A percentile compares a stretch with the other conserved stretches of the same genome.
These are phyloP conservation scores for Aspergillus floridensis DNA, from an alignment of 2,329 filamentous ascomycete genomes.

Conservation along the genomic window DNA sequence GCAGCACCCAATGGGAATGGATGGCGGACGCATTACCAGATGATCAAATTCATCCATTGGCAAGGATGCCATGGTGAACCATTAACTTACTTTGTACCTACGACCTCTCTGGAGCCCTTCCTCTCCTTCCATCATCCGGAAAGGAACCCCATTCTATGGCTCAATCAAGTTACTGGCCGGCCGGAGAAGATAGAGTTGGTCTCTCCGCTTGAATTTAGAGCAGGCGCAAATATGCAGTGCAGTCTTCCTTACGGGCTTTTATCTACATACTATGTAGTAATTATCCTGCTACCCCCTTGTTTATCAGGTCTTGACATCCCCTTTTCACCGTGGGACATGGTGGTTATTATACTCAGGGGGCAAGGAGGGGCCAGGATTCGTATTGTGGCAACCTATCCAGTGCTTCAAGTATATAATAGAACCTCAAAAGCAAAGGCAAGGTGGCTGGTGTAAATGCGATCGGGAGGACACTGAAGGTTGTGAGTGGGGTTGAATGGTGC, in stretches of 20 bases:
- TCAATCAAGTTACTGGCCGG: not conserved
- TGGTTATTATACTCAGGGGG: not conserved
- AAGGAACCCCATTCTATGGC: not conserved
- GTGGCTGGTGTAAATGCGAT: not conserved
- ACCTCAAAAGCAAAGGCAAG: not conserved
- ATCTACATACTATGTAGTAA: too few relatives aligned
- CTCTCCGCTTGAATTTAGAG: not conserved
- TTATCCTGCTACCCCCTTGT: not conserved
- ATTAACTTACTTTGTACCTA: not conserved
- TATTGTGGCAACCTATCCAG: not conserved
- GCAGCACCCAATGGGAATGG: not conserved
- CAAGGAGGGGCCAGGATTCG: not conserved
- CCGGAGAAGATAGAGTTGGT: not conserved
- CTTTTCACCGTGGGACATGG: not conserved
- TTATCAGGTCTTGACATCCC: not conserved
- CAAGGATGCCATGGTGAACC: not conserved
- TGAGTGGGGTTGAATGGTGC: not conserved
- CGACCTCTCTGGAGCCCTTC: not conserved
- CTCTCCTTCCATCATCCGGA: not conserved
- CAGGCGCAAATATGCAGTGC: not conserved
- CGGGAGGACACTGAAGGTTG: too few relatives aligned
- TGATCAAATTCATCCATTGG: not conserved
- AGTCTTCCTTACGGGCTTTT: not conserved
- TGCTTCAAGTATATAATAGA: not conserved
- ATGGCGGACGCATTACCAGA: not conserved